A percentile compares a stretch with the other conserved stretches of the same genome.
These are phyloP conservation scores for Penicillium paradoxum DNA, from an alignment of 495 filamentous ascomycete species.

Conservation along the genomic window DNA sequence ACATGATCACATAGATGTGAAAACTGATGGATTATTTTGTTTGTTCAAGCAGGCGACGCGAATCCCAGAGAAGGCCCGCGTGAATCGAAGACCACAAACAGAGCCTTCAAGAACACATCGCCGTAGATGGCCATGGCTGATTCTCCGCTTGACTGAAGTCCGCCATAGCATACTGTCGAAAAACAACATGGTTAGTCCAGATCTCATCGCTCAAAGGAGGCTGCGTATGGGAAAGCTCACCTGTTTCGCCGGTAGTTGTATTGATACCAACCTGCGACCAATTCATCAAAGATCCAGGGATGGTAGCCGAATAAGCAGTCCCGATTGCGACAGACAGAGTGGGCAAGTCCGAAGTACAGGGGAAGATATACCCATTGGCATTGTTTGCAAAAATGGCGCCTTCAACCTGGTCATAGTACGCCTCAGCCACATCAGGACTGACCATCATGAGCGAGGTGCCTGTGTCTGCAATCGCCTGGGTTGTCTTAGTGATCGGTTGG, in stretches of 20 bases:
- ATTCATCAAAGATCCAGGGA: constrained; percentile 63
- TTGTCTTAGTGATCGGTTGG: constrained; percentile 23
- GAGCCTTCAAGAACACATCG: constrained; percentile 73
- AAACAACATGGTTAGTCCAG: constrained; percentile 26
- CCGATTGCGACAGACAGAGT: constrained; percentile 65
- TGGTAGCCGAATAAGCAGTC: constrained; percentile 49
- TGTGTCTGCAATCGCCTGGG: constrained; percentile 62
- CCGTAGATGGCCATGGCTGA: constrained; percentile 66
- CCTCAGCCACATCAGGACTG: constrained; percentile 51
- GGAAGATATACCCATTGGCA: constrained; percentile 61
- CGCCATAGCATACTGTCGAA: constrained; percentile 61
- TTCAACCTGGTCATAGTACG: constrained; percentile 59
- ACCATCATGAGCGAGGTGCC: constrained; percentile 71
- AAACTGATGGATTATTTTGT: background rate
- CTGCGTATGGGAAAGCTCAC: constrained; percentile 24
- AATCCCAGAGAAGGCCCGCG: constrained; percentile 43
- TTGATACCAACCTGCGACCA: constrained; percentile 54
- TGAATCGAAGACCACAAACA: constrained; percentile 73
- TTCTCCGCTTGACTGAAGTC: constrained; percentile 58
- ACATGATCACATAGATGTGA: background rate
- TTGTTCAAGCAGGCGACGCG: constrained; percentile 20
- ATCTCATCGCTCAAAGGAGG: constrained; percentile 35
- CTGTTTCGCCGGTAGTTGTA: constrained; percentile 31
- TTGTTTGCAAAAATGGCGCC: constrained; percentile 45
- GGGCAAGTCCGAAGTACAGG: constrained; percentile 58